Percentiles rank a stretch among this genome's conserved stretches.
phyloP scores from a whole-genome alignment of 768 basidiomycete species.

The Fomitopsis serialis region DNA sequence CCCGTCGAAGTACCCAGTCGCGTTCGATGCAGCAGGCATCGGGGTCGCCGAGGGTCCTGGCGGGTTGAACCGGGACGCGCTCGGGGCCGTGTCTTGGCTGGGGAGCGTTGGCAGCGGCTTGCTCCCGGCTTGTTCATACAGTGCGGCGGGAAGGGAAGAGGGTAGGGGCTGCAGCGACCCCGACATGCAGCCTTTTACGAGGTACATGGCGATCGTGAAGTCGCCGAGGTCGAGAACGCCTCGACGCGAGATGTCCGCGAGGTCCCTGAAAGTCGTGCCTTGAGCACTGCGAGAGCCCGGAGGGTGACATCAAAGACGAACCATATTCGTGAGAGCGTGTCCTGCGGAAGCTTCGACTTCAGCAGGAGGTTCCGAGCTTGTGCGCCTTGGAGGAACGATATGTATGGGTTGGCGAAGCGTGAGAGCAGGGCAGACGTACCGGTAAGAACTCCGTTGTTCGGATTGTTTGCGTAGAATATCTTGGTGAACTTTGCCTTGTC shows the following conservation, averaged over 20 bases:
- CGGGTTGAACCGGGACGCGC: background rate
- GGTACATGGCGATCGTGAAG: slow-evolving; percentile 68
- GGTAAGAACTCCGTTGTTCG: slow-evolving; percentile 46
- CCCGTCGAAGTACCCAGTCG: slow-evolving; percentile 8
- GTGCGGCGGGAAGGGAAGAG: slow-evolving; percentile 33
- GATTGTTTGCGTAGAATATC: slow-evolving; percentile 46
- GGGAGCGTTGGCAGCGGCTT: background rate
- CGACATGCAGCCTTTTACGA: slow-evolving; percentile 54
- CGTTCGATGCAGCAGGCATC: background rate
- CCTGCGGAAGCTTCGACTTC: slow-evolving; percentile 42
- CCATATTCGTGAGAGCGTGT: slow-evolving; percentile 13
- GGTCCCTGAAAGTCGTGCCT: slow-evolving; percentile 36
- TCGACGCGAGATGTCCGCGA: slow-evolving; percentile 54
- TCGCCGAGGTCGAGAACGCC: slow-evolving; percentile 61
- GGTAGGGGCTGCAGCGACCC: slow-evolving; percentile 34
- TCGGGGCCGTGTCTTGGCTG: background rate
- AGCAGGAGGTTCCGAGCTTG: slow-evolving; percentile 61
- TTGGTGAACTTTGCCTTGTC: slow-evolving; percentile 52
- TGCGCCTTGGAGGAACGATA: slow-evolving; percentile 34
- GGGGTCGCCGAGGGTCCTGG: background rate
- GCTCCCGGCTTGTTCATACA: slow-evolving; percentile 37
- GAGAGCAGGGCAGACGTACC: slow-evolving; percentile 27
- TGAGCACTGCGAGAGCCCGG: background rate
- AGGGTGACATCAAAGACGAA: background rate
- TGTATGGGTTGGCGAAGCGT: too few species aligned